These are phyloP conservation scores for Rasamsonia emersonii DNA, from an alignment of 2,329 filamentous ascomycete species.

Conservation along the genomic window DNA sequence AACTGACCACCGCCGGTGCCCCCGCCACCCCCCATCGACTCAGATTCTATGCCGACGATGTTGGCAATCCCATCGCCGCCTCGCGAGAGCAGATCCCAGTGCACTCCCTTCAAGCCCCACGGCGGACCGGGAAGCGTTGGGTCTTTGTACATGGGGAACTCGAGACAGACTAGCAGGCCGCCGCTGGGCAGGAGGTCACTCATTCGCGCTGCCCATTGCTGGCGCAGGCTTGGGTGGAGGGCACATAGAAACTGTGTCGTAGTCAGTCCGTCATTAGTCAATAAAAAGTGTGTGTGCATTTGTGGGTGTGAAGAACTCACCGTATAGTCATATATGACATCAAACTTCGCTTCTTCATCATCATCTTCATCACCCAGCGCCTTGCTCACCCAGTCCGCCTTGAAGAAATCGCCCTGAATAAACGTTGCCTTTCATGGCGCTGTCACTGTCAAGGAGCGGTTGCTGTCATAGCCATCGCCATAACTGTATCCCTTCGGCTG, in stretches of 20 bases:
- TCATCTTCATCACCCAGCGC: background rate
- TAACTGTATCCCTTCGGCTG: background rate
- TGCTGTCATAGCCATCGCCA: too few relatives aligned
- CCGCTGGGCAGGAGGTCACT: constrained; percentile 40
- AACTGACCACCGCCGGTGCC: constrained; percentile 13
- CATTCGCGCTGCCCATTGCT: constrained; percentile 48
- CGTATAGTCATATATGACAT: constrained; percentile 58
- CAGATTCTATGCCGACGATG: constrained; percentile 2
- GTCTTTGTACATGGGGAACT: constrained; percentile 35
- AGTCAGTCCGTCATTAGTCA: too few relatives aligned
- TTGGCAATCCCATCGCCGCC: constrained; percentile 18
- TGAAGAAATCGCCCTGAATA: constrained; percentile 59
- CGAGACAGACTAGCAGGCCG: constrained; percentile 48
- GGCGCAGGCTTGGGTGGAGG: constrained; percentile 45
- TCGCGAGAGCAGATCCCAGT: constrained; percentile 24
- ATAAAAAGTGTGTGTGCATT: background rate
- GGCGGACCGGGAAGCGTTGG: constrained; percentile 28
- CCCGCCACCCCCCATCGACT: too few relatives aligned
- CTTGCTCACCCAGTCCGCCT: constrained; percentile 45
- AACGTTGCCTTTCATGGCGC: constrained; percentile 47
- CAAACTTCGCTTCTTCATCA: constrained; percentile 42
- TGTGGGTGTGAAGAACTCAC: constrained; percentile 32
- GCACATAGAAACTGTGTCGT: constrained; percentile 59
- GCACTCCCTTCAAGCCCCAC: constrained; percentile 29
- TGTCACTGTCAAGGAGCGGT: too few relatives aligned